Conservation (phyloP, 1,284 basidiomycete species). For the Jaminaea rosea region DNA sequence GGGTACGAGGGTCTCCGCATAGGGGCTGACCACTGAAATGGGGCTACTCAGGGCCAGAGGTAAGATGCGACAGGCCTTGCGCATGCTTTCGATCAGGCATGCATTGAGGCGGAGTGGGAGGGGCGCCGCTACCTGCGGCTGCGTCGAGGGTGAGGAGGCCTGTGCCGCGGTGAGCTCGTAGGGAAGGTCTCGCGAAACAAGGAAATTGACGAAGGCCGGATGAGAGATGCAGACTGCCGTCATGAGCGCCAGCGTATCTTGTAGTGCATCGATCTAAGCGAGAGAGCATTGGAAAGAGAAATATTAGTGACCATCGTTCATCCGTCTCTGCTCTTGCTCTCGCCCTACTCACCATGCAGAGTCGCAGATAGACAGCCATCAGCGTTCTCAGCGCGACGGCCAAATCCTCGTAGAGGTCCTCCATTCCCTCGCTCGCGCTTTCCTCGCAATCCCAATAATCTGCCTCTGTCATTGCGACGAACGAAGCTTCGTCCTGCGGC, state of each 20-base stretch:
- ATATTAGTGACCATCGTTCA: too few relatives aligned
- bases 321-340: too few relatives aligned
- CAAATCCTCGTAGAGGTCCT: neutral
- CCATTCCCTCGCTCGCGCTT: neutral
- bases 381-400: neutral
- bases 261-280: neutral
- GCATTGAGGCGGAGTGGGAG: neutral
- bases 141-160: neutral
- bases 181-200: neutral
- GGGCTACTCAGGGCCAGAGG: neutral
- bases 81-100: neutral
- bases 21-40: neutral
- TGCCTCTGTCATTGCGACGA: neutral
- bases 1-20: too few relatives aligned
- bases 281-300: neutral
- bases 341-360: neutral
- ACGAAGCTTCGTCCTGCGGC: neutral
- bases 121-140: neutral
- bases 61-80: neutral
- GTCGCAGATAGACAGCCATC: neutral
- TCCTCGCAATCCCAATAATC: conserved; percentile 1
- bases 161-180: neutral
- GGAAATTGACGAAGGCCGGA: neutral
- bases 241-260: neutral
- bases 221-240: neutral